These are phyloP conservation scores for Solanum ossicruentum DNA, from an alignment of 257 asterid species.

Conservation along the genomic window DNA sequence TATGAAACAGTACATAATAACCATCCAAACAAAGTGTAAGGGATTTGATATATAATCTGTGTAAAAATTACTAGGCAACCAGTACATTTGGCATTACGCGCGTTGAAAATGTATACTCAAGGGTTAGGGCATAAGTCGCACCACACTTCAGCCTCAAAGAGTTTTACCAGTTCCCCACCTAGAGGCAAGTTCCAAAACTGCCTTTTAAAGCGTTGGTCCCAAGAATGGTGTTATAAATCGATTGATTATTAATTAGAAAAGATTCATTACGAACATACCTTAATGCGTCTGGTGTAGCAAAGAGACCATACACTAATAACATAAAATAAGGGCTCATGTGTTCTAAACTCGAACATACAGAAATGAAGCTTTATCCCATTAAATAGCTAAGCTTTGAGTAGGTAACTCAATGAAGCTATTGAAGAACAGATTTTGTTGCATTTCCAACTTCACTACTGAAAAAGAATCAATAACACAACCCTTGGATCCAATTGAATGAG, in stretches of 20 bases:
- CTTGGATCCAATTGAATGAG: not conserved
- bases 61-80: too few relatives aligned
- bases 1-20: too few relatives aligned
- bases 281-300: too few relatives aligned
- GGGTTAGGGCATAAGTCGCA: not conserved
- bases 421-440: not conserved
- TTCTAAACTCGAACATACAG: not conserved
- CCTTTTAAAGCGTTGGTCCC: not conserved
- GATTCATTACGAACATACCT: not conserved
- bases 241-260: not conserved
- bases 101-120: too few relatives aligned
- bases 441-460: not conserved
- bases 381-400: not conserved
- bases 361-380: not conserved
- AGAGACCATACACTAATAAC: too few relatives aligned
- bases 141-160: not conserved
- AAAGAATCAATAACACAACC: not conserved
- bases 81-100: not conserved
- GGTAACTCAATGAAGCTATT: not conserved
- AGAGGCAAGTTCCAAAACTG: not conserved
- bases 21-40: too few relatives aligned
- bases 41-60: too few relatives aligned
- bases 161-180: not conserved
- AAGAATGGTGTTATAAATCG: not conserved
- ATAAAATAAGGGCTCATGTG: too few relatives aligned